These are phyloP conservation scores for Colletotrichum echinochloae DNA, from an alignment of 2,329 filamentous ascomycete genomes.

Conservation along the genomic window DNA sequence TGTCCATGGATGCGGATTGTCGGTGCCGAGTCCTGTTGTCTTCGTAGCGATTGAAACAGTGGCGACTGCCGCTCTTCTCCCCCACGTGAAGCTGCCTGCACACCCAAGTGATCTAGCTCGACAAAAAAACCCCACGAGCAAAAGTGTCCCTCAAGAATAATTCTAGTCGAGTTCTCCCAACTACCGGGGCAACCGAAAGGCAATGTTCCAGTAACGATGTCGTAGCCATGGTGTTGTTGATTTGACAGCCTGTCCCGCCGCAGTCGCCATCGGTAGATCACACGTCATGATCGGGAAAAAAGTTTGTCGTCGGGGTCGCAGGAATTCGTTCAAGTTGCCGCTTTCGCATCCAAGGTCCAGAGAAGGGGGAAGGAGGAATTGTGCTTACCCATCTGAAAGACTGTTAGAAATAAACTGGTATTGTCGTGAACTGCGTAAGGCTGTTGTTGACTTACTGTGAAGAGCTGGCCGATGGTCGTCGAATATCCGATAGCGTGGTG, in stretches of 20 bases:
- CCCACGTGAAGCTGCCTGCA: neutral
- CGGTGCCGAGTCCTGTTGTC: neutral
- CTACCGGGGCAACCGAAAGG: neutral
- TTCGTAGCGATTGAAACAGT: neutral
- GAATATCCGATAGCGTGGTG: conserved; percentile 42
- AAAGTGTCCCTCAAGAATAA: neutral
- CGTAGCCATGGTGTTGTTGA: neutral
- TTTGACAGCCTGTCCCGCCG: neutral
- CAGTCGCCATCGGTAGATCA: conserved; percentile 4
- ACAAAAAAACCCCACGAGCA: too few relatives aligned
- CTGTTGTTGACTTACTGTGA: conserved; percentile 40
- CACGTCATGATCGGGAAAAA: neutral
- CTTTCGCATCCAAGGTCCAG: conserved; percentile 24
- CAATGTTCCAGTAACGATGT: neutral
- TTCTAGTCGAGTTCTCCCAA: too few relatives aligned
- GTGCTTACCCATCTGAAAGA: conserved; percentile 71
- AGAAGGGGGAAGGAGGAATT: conserved; percentile 40
- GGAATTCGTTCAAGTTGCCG: conserved; percentile 11
- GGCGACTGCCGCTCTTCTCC: too few relatives aligned
- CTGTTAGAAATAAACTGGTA: conserved; percentile 52
- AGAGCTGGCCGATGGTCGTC: conserved; percentile 42
- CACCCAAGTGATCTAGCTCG: neutral
- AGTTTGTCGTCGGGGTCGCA: conserved; percentile 33
- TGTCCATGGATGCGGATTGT: conserved; percentile 2
- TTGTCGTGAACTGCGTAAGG: neutral